Percentiles rank a stretch among this genome's conserved stretches.
Evolutionary conservation across 306 rosid species (phyloP).

Genomic region (Lathyrus tuberosus): DNA sequence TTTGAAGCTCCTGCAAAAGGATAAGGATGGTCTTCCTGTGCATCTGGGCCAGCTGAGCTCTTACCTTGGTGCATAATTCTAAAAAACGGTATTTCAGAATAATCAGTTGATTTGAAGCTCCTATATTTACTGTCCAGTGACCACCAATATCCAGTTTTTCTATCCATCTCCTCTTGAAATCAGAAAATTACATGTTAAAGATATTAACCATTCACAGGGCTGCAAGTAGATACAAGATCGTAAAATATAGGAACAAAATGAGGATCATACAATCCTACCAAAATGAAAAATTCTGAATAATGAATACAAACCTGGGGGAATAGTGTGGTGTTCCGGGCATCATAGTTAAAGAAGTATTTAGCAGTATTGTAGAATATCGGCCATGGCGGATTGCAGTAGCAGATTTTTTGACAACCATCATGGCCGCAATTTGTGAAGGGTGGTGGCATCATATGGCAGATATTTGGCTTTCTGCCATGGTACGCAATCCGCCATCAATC

Average conservation of each 20-base stretch:
- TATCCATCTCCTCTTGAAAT: conserved; percentile 96
- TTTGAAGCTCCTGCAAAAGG: conserved; percentile 96
- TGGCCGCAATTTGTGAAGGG: no score
- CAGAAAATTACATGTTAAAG: conserved; percentile 33
- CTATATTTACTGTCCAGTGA: conserved; percentile 82
- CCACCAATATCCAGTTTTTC: conserved; percentile 98
- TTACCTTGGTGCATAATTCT: conserved; percentile 96
- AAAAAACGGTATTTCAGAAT: conserved; percentile 83
- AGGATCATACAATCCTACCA: neutral
- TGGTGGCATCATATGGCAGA: no score
- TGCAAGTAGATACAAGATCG: neutral
- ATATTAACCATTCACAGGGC: neutral
- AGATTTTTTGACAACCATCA: no score
- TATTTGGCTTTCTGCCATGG: no score
- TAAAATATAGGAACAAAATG: neutral
- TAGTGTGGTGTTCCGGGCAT: neutral
- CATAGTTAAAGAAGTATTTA: neutral
- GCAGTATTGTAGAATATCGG: no score
- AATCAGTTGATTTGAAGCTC: no score
- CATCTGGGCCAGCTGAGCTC: conserved; percentile 76
- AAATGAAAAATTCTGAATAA: neutral
- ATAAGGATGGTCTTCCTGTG: conserved; percentile 98
- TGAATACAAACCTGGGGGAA: neutral
- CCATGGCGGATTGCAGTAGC: no score
- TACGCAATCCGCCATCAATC: no score